Evolutionary conservation across 2,329 filamentous ascomycete species (phyloP), one percentile per base, ranked within the genome.

Genomic region (Blastomyces emzantsi): DNA sequence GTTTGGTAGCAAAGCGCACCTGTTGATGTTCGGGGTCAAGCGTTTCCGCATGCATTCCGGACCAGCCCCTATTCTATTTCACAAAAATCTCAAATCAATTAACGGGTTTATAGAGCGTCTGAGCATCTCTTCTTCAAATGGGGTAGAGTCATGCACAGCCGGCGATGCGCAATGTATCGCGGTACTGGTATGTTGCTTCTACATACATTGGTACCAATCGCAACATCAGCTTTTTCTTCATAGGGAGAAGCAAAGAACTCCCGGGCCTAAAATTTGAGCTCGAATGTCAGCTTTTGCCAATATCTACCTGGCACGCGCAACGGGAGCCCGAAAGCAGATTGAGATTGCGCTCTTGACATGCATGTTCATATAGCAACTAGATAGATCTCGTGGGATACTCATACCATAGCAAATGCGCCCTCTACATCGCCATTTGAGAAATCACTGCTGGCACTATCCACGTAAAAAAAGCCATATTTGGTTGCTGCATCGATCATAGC

Each of bases 401-500:
- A 69, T 79, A 94, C 92, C 72, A 96, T 75, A 17, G 82, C 78
- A 78, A 97, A 97, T 9, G 89, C 87, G 55, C 80, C 78, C 11
- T 89, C 82, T 51, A 97, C 85, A 62, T 87, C 83, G 36, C 82
- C 76, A 0, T 82, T 76, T 0, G 87, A 79, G 58, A 97, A 90
- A 65, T 88, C 85, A 15, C 81, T 80, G 54, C 87, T 88, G 28
- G 85, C 82, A 71, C 90, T 92, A 72, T 86, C 87, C 70, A 97
- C 86, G 73, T 94, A 97, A 66, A 97, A 85, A 75, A 97, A 97
- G 66, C 93, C 93, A 76, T 92, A 88, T 62, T 87, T 86, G 47
- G 86, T 84, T 1, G 92, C 92, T 0, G 93, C 93, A 65, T 89
- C 83, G 52, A 97, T 85, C 52, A 97, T 78, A 63, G 81, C 82